These are phyloP conservation scores for Calycina herbarum DNA, from an alignment of 2,329 filamentous ascomycete genomes.

Conservation along the genomic window DNA sequence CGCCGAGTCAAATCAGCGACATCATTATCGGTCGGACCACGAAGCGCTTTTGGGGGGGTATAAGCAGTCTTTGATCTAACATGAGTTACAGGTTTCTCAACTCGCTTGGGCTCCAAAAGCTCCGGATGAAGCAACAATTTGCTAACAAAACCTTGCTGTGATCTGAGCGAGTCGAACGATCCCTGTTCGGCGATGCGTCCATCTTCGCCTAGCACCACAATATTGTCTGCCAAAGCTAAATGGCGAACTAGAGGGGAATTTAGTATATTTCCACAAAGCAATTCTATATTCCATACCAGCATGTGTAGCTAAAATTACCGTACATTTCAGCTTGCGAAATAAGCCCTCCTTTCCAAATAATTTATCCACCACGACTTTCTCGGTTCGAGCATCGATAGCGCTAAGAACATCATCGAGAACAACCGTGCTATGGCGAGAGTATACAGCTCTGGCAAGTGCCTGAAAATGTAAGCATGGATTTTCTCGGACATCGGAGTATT, in stretches of 20 bases:
- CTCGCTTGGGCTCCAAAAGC: no score
- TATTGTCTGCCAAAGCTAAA: slow-evolving; percentile 40
- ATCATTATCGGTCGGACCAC: neutral
- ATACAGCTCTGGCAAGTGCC: slow-evolving; percentile 58
- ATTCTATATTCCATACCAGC: neutral
- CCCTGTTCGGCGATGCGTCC: slow-evolving; percentile 41
- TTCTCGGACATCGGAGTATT: neutral
- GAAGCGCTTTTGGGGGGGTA: no score
- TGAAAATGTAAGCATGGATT: slow-evolving; percentile 35
- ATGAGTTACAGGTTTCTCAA: no score
- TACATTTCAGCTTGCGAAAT: slow-evolving; percentile 30
- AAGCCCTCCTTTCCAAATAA: slow-evolving; percentile 19
- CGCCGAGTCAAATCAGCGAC: slow-evolving; percentile 10
- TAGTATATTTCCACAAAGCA: neutral
- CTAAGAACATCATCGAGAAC: slow-evolving; percentile 32
- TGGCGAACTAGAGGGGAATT: slow-evolving; percentile 15
- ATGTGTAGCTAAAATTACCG: slow-evolving; percentile 25
- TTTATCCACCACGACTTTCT: slow-evolving; percentile 19
- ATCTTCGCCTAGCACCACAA: slow-evolving; percentile 37
- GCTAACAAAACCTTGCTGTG: no score
- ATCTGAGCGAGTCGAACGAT: slow-evolving; percentile 37
- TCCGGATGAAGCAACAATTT: no score
- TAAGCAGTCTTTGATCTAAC: no score
- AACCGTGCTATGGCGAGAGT: slow-evolving; percentile 35
- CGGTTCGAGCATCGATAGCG: slow-evolving; percentile 27